Evolutionary conservation across 768 basidiomycete genomes (phyloP).

Genomic region (Boletus rubescentipes): DNA sequence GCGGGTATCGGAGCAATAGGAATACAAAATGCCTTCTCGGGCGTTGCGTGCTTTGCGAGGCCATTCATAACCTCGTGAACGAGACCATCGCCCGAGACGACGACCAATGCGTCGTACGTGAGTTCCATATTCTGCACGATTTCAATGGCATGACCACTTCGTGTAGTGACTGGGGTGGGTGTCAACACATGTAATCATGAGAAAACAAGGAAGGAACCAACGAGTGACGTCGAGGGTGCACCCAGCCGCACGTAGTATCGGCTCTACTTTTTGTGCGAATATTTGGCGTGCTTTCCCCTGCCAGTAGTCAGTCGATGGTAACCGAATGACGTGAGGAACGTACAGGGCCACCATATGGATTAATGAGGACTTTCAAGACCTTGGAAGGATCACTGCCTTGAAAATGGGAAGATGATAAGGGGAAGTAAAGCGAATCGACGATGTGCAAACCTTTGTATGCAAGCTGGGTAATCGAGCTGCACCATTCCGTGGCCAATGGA

Average conservation of each 20-base stretch:
- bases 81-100: conserved; percentile 83
- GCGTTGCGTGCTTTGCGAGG: conserved; percentile 62
- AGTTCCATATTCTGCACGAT: conserved; percentile 57
- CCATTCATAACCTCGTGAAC: conserved; percentile 86
- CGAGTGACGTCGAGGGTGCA: conserved; percentile 63
- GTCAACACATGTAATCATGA: not conserved
- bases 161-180: conserved; percentile 54
- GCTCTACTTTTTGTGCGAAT: conserved; percentile 61
- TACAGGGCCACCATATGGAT: conserved; percentile 79
- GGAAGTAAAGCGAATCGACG: not conserved
- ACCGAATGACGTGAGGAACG: conserved; percentile 23
- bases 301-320: not conserved
- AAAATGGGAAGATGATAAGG: conserved; percentile 3
- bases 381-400: conserved; percentile 55
- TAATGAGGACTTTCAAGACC: conserved; percentile 68
- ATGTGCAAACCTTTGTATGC: conserved; percentile 56
- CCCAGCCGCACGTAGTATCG: conserved; percentile 66
- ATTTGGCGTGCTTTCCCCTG: conserved; percentile 62
- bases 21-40: conserved; percentile 57
- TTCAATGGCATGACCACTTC: conserved; percentile 62
- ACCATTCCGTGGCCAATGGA: conserved; percentile 48
- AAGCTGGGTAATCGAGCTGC: conserved; percentile 48
- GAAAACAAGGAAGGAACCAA: conserved; percentile 35
- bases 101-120: conserved; percentile 67
- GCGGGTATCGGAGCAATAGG: conserved; percentile 80